These are phyloP conservation scores for Daldinia caldariorum DNA, from an alignment of 495 filamentous ascomycete species.

Conservation along the genomic window DNA sequence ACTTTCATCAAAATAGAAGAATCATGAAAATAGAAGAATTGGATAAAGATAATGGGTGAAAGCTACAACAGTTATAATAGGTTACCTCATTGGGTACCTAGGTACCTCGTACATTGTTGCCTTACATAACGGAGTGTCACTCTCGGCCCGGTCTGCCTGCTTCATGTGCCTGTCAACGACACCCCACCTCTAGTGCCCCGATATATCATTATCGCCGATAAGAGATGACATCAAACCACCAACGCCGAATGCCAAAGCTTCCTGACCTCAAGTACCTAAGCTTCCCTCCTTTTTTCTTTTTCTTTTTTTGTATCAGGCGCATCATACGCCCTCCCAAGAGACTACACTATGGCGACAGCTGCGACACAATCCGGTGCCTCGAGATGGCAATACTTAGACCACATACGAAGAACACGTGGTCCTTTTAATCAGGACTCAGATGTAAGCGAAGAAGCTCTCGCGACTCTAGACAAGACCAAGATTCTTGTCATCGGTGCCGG, in stretches of 20 bases:
- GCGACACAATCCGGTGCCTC: slow-evolving; percentile 5
- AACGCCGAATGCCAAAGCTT: too few species aligned
- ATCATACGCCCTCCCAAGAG: neutral
- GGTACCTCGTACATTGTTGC: neutral
- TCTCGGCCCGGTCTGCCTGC: too few species aligned
- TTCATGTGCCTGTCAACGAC: too few species aligned
- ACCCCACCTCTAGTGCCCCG: slow-evolving; percentile 27
- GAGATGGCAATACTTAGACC: slow-evolving; percentile 78
- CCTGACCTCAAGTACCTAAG: neutral
- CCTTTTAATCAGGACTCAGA: slow-evolving; percentile 78
- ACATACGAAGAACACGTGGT: slow-evolving; percentile 75
- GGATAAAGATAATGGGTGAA: neutral
- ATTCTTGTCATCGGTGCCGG: slow-evolving; percentile 88
- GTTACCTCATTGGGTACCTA: neutral
- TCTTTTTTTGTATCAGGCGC: neutral
- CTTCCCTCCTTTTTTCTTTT: neutral
- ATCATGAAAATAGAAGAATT: too few species aligned
- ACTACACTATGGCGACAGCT: slow-evolving; percentile 29
- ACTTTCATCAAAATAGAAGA: too few species aligned
- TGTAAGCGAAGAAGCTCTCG: slow-evolving; percentile 70
- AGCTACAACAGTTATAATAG: neutral
- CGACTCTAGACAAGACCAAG: slow-evolving; percentile 69
- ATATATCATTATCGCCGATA: slow-evolving; percentile 31
- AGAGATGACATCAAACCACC: slow-evolving; percentile 38
- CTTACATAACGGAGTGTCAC: neutral